Evolutionary conservation across 352 stramenopile genomes (phyloP).

Genomic region (Plasmopara viticola): DNA sequence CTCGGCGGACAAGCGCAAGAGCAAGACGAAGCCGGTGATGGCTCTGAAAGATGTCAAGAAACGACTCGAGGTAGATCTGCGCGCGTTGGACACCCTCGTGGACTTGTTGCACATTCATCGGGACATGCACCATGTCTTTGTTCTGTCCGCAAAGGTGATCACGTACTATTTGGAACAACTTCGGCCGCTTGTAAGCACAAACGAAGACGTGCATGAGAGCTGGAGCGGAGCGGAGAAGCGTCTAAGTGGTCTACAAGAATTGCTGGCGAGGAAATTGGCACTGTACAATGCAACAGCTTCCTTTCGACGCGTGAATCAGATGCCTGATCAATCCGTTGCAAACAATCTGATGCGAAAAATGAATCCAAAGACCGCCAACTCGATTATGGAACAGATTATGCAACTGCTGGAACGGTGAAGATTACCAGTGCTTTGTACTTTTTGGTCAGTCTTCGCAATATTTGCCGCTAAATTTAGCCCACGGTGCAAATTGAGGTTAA

Average conservation of each 20-base stretch:
- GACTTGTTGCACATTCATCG: slow-evolving; percentile 94
- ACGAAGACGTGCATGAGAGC: slow-evolving; percentile 19
- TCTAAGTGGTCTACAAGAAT: slow-evolving; percentile 37
- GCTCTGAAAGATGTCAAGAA: slow-evolving; percentile 32
- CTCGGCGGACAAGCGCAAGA: slow-evolving; percentile 33
- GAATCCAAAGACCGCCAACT: slow-evolving; percentile 56
- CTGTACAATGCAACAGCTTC: slow-evolving; percentile 43
- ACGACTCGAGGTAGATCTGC: slow-evolving; percentile 41
- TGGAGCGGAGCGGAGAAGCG: slow-evolving; percentile 57
- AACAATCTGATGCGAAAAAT: slow-evolving; percentile 57
- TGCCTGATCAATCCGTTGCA: slow-evolving; percentile 21
- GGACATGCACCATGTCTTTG: slow-evolving; percentile 82
- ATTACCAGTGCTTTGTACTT: no score
- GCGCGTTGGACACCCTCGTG: slow-evolving; percentile 83
- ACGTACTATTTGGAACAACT: slow-evolving; percentile 49
- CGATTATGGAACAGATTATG: slow-evolving; percentile 34
- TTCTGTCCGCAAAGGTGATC: slow-evolving; percentile 53
- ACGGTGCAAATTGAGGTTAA: no score
- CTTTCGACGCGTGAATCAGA: slow-evolving; percentile 19
- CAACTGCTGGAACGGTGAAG: not conserved
- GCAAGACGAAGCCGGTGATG: slow-evolving; percentile 13
- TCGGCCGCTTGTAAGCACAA: slow-evolving; percentile 16
- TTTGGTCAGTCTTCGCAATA: no score
- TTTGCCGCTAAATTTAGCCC: no score
- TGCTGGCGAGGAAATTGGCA: slow-evolving; percentile 54